phyloP scores from a whole-genome alignment of 2,329 filamentous ascomycete genomes.

The Cercospora zeina region DNA sequence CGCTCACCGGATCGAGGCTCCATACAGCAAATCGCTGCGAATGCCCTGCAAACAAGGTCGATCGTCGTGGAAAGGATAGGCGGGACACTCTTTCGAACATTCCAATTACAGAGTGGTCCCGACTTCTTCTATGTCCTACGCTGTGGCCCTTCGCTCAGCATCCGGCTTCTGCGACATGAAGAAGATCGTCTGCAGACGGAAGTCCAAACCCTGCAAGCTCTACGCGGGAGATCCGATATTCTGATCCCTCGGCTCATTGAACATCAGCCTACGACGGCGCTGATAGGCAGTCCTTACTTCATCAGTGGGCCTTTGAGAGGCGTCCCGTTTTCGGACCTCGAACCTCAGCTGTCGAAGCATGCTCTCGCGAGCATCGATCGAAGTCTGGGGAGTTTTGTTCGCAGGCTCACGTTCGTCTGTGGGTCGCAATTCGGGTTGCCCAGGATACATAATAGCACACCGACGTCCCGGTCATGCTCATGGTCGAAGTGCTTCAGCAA shows the following conservation, averaged over 20 bases:
- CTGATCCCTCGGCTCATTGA: constrained; percentile 46
- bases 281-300: constrained; percentile 34
- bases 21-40: constrained; percentile 32
- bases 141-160: constrained; percentile 43
- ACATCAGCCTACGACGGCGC: constrained; percentile 30
- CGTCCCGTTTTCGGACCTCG: constrained; percentile 33
- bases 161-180: constrained; percentile 48
- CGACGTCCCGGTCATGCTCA: constrained; percentile 38
- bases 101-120: constrained; percentile 44
- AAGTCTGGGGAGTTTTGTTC: constrained; percentile 45
- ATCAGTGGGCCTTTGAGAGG: constrained; percentile 37
- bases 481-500: constrained; percentile 57
- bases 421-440: constrained; percentile 53
- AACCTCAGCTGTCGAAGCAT: constrained; percentile 38
- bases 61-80: constrained; percentile 34
- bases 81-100: constrained; percentile 44
- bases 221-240: constrained; percentile 42
- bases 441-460: not conserved
- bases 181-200: constrained; percentile 46
- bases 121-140: constrained; percentile 46
- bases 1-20: constrained; percentile 31
- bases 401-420: constrained; percentile 48
- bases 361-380: constrained; percentile 45
- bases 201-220: constrained; percentile 42
- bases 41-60: constrained; percentile 33